Evolutionary conservation across 306 rosid genomes (phyloP), one percentile per base, ranked within the genome.

Genomic region (Cyclanthera cordifolia): DNA sequence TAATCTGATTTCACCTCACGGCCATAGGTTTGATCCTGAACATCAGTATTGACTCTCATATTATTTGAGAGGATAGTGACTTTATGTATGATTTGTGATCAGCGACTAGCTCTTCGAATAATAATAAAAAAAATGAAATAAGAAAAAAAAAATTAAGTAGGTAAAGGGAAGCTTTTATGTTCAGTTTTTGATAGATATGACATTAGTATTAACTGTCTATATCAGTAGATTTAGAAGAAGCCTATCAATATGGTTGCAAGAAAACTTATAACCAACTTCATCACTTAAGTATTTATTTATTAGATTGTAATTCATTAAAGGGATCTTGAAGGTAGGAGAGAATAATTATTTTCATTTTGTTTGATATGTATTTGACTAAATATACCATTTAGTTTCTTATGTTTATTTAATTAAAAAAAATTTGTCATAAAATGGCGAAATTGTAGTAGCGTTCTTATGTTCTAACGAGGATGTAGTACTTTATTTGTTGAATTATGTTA

Each of bases 251-350:
- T 64, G 49, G 70, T 39, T 48, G 55, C 69, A 4, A 80, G 80
- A 50, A 34, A 79, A 71, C 70, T 64, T 64, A 34, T 61, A 43
- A 64, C 70, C 52, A 64, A 64, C 70, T 64, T 43, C 52, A 64
- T 64, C 49, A 61, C 50, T 39, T 61, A 17, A 16, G 15, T 39
- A 41, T 11, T 15, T 32, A 17, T 15, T 28, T 15, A n/a, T 60
- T 60, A 3, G 15, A 34, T 60, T 60, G 9, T n/a, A 34, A 59
- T 23, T 53, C 11, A 23, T 53, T 51, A 51, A 51, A 51, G 32
- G 59, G 32, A 53, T 53, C 14, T 53, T 53, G 15, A 53, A 34
- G 5, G 30, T 8, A 19, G 25, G 50, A 46, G 24, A 13, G 17
- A 55, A 1, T 52, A 19, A 0, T 24, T 55, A n/a, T n/a, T 4